Conservation (phyloP, 148 eudicot species). For the Vaccinium myrtillus region DNA sequence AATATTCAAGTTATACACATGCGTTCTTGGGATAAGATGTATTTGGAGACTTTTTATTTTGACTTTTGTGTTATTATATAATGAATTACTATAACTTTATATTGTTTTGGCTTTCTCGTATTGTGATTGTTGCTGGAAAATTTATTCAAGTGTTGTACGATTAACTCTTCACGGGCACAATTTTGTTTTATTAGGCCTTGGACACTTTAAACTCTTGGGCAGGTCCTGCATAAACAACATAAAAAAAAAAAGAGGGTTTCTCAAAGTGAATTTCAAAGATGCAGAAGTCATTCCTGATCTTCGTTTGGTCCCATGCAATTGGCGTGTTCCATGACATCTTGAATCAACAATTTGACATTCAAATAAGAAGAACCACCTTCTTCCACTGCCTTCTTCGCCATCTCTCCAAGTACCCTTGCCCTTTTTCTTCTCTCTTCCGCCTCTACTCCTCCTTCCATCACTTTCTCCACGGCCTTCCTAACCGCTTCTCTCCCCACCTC, state of each 20-base stretch:
- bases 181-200: too few relatives aligned
- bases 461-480: background rate
- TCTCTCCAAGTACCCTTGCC: constrained; percentile 22
- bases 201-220: too few relatives aligned
- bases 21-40: too few relatives aligned
- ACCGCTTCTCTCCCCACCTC: constrained; percentile 23
- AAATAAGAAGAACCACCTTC: constrained; percentile 44
- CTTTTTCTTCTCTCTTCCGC: constrained; percentile 34
- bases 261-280: background rate
- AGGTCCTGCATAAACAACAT: too few relatives aligned
- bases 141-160: too few relatives aligned
- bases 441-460: constrained; percentile 35
- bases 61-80: too few relatives aligned
- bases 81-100: too few relatives aligned
- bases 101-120: too few relatives aligned
- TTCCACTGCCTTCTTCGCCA: constrained; percentile 24
- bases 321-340: constrained; percentile 25
- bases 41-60: too few relatives aligned
- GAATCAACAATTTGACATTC: constrained; percentile 32
- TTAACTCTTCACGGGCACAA: too few relatives aligned
- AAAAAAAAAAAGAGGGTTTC: background rate
- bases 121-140: too few relatives aligned
- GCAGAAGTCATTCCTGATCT: background rate
- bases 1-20: too few relatives aligned
- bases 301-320: background rate